phyloP scores from a whole-genome alignment of 2,329 filamentous ascomycete species.

The Talaromyces sp. region DNA sequence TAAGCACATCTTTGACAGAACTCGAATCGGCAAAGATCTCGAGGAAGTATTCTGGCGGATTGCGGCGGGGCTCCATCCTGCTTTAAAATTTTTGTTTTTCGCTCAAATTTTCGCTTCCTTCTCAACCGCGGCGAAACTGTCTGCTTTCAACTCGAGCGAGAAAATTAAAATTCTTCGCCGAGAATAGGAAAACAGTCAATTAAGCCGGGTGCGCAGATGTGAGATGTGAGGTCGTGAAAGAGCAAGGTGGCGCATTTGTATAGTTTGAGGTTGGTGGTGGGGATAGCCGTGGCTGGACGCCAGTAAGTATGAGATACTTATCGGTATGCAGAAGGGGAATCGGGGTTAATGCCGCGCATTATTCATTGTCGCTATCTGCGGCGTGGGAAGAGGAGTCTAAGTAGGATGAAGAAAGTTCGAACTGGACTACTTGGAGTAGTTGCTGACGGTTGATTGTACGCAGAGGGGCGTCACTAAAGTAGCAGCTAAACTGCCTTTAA shows the following conservation, averaged over 20 bases:
- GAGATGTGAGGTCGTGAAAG: constrained; percentile 1
- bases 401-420: background rate
- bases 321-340: background rate
- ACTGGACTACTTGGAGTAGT: background rate
- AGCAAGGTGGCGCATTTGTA: constrained; percentile 12
- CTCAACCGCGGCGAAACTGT: constrained; percentile 5
- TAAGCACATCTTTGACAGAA: constrained; percentile 87
- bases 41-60: constrained; percentile 82
- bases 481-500: background rate
- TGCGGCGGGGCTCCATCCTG: constrained; percentile 59
- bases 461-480: background rate
- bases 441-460: too few species aligned
- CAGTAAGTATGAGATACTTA: background rate
- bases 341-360: background rate
- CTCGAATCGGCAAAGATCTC: constrained; percentile 89
- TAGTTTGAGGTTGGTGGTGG: constrained; percentile 4
- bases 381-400: background rate
- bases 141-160: constrained; percentile 10
- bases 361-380: background rate
- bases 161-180: constrained; percentile 20
- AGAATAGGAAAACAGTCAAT: constrained; percentile 17
- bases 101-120: background rate
- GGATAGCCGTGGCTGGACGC: background rate
- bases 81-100: background rate
- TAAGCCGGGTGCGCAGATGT: constrained; percentile 18